Base-by-base conservation (phyloP, 805 yeast species). In the Lipomyces mesembrius region DNA sequence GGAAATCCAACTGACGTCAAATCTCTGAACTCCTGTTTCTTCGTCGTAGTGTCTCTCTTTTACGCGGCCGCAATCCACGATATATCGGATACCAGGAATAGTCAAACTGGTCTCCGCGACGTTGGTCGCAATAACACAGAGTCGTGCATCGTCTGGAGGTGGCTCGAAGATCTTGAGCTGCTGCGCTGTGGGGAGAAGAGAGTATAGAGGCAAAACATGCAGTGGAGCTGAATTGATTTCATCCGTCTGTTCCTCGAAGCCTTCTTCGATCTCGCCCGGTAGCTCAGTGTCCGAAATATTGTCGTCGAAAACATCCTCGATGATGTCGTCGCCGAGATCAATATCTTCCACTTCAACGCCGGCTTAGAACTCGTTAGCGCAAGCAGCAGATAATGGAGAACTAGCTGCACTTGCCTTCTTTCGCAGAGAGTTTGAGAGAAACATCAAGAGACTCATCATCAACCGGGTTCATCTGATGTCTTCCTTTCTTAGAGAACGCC, bases 31-130 rank as follows among this genome's bases (percentile, higher is more conserved):
- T 2, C 97, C 96, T 12, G 92, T 90, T 37, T 86, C 87, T 71
- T 89, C 90, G 70, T 93, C 89, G 74, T 81, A 92, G 68, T 86
- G 87, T 62, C 98, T 84, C 76, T 94, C 98, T 74, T 95, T 95
- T 0, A 96, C 84, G 69, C 98, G 85, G 29, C 99, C 99, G 78
- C 96, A 86, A 77, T 95, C 99, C 59, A 95, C 91, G 46, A 95
- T 99, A 75, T 95, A 95, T 65, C 96, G 82, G 51, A 96, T 90
- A 9, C 96, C 96, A 0, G 99, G 99, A 73, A 95, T 95, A 0
- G 99, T 95, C 76, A 95, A 83, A 0, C 98, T 92, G 0, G 99
- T 95, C 77, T 95, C 99, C 0, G 99, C 99, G 65, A 95, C 96
- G 75, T 95, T 95, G 1, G 99, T 95, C 4, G 99, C 97, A 39